Conservation (phyloP, 805 yeast genomes). For the Starmerella stigmatis region DNA sequence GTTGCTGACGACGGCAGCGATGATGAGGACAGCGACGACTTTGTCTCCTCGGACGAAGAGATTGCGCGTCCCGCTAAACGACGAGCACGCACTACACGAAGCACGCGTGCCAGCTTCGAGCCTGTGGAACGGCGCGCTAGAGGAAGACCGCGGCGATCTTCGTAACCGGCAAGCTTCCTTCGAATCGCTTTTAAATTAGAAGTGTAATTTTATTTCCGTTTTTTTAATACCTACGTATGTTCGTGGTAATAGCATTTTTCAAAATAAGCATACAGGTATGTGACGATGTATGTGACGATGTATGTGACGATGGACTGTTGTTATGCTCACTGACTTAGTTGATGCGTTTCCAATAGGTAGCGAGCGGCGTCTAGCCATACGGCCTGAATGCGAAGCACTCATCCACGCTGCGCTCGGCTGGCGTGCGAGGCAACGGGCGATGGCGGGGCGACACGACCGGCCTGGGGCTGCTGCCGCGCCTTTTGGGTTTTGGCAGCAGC, state of each 20-base stretch:
- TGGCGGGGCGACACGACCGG: background rate
- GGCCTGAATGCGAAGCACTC: conserved; percentile 18
- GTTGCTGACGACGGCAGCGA: background rate
- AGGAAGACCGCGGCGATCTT: background rate
- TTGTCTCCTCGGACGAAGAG: conserved; percentile 5
- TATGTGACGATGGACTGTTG: no score
- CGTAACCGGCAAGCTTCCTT: background rate
- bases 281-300: no score
- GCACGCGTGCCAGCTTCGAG: conserved; percentile 5
- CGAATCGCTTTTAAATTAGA: background rate
- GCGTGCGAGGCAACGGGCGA: background rate
- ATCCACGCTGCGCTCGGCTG: conserved; percentile 4
- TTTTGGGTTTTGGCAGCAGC: background rate
- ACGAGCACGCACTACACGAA: conserved; percentile 4
- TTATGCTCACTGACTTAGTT: no score
- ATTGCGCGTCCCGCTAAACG: conserved; percentile 3
- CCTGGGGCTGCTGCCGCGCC: background rate
- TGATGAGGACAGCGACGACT: conserved; percentile 3
- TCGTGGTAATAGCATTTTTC: no score
- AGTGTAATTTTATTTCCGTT: background rate
- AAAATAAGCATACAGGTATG: no score
- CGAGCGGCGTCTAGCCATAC: conserved; percentile 7
- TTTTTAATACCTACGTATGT: no score
- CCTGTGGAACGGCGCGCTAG: conserved; percentile 6
- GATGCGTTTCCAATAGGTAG: no score